Evolutionary conservation across 1,139 yeast species (phyloP), one percentile per base, ranked within the genome.

Genomic region (Sugiyamaella neomexicana): DNA sequence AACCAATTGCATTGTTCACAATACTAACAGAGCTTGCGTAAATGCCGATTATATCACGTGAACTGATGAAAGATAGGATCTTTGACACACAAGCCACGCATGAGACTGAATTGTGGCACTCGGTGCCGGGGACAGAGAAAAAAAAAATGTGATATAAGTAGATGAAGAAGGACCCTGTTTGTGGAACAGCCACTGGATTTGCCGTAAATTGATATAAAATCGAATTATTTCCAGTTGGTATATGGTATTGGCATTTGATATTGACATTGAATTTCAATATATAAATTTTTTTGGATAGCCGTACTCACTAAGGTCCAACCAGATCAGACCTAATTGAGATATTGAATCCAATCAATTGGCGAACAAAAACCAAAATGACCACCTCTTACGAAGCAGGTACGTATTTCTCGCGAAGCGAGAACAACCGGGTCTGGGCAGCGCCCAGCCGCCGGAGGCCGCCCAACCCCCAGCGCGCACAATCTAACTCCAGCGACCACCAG

Each of bases 401-500:
- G 49, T 44, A 31, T 6, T 20, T 20, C 25, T 20, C 25, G 25
- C 25, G 29, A 12, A 7, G 10, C 23, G 42, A 16, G 25, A 9
- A 20, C 42, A 39, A 17, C 3, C 29, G 25, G 42, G 42, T 39
- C 42, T 39, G 42, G 42, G 12, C 29, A 20, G 42, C 42, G 25
- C 29, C 42, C 42, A 39, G 29, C 42, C 27, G 42, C 42, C 42
- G 27, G 27, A 39, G 27, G n/a, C 25, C 5, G 23, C n/a, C n/a
- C n/a, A n/a, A n/a, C n/a, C n/a, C 3, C 42, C 27, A 27, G 42
- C 15, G 10, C 13, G 9, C 27, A 9, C 15, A 20, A 23, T 2
- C 44, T 46, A 47, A 39, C 51, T 31, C 9, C 29, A 34, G 9
- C 27, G 8, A 20, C 23, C 27, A 38, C 9, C 43, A 65, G 69